phyloP scores from a whole-genome alignment of 129 eudicot species.

The Kitagawia praeruptora region DNA sequence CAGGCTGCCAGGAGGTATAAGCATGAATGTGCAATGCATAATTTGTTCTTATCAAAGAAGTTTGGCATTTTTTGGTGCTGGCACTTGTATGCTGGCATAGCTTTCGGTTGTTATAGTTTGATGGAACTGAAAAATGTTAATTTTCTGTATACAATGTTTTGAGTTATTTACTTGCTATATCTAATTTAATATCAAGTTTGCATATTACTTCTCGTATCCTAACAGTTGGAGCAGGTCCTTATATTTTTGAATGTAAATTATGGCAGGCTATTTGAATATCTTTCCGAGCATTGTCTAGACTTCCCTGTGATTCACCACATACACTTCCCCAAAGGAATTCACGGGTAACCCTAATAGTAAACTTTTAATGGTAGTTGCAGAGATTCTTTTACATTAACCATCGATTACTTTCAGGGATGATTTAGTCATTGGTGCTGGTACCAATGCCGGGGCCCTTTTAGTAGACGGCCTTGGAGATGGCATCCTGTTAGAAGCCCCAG shows the following conservation, averaged over 20 bases:
- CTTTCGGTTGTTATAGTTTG: neutral
- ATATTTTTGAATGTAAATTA: neutral
- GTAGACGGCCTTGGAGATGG: constrained; percentile 99
- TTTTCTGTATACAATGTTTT: neutral
- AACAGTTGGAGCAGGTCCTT: constrained; percentile 5
- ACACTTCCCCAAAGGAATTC: constrained; percentile 56
- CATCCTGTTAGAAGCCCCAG: constrained; percentile 68
- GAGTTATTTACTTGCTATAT: neutral
- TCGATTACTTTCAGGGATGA: constrained; percentile 55
- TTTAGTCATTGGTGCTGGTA: constrained; percentile 85
- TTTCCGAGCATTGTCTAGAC: constrained; percentile 55
- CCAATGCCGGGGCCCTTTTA: constrained; percentile 84
- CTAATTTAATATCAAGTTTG: neutral
- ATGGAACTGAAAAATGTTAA: neutral
- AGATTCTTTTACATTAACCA: constrained; percentile 8
- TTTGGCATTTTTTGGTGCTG: neutral
- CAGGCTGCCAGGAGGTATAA: constrained; percentile 91
- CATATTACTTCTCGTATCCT: neutral
- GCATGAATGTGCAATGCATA: neutral
- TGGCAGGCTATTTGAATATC: constrained; percentile 84
- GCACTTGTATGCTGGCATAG: neutral
- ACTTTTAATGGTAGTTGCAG: neutral
- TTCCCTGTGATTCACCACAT: constrained; percentile 97
- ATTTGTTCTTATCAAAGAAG: neutral
- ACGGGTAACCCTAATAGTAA: constrained; percentile 40